These are phyloP conservation scores for Penicillium sp. DNA, from an alignment of 2,329 filamentous ascomycete genomes.

Conservation along the genomic window DNA sequence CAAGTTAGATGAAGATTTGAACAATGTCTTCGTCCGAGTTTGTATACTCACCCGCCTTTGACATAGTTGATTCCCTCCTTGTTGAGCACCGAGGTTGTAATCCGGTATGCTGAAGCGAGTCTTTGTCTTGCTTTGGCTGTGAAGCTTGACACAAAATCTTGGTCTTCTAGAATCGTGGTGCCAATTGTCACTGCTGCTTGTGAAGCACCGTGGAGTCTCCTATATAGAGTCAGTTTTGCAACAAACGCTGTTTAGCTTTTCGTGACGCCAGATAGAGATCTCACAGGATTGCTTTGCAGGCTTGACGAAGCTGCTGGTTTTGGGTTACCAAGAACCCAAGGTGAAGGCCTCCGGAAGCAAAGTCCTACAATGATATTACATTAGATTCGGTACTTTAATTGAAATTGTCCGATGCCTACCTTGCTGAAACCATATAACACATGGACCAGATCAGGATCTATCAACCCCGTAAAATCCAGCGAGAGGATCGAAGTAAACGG, in stretches of 20 bases:
- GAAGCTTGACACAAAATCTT: constrained; percentile 37
- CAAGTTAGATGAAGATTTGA: not conserved
- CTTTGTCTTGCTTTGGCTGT: constrained; percentile 22
- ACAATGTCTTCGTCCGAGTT: not conserved
- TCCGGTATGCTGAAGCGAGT: constrained; percentile 28
- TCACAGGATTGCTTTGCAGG: constrained; percentile 29
- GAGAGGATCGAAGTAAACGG: constrained; percentile 49
- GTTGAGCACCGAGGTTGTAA: constrained; percentile 35
- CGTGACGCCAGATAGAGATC: not conserved
- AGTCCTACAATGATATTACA: constrained; percentile 21
- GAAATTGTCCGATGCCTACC: constrained; percentile 11
- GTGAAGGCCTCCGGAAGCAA: constrained; percentile 31
- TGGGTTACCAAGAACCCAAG: constrained; percentile 30
- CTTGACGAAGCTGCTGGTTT: constrained; percentile 25
- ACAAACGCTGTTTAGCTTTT: too few species aligned
- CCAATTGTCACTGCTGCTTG: constrained; percentile 31
- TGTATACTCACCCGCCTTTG: constrained; percentile 28
- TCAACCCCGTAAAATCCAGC: constrained; percentile 42
- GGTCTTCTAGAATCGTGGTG: constrained; percentile 31
- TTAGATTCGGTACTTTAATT: constrained; percentile 37
- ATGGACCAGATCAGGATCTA: constrained; percentile 52
- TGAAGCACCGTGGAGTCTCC: constrained; percentile 29
- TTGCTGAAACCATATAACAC: constrained; percentile 47
- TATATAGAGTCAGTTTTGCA: constrained; percentile 5
- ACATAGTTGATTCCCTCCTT: constrained; percentile 40